These are phyloP conservation scores for Eutypa lata DNA, from an alignment of 2,329 filamentous ascomycete species.

Conservation along the genomic window DNA sequence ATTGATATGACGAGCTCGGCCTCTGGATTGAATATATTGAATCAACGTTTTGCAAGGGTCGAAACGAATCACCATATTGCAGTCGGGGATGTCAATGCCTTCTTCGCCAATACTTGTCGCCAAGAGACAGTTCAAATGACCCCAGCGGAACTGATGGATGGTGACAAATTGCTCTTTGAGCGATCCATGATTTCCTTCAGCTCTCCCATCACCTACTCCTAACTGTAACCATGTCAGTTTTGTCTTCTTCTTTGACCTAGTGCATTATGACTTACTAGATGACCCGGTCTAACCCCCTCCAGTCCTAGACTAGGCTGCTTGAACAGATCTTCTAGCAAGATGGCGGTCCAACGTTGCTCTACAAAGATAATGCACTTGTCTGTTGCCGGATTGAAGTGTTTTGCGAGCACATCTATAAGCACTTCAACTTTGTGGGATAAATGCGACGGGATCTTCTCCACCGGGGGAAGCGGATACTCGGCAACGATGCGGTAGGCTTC, in stretches of 20 bases:
- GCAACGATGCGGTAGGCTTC: conserved; percentile 56
- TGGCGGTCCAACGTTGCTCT: conserved; percentile 72
- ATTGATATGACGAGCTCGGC: conserved; percentile 72
- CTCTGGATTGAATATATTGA: conserved; percentile 90
- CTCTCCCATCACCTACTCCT: conserved; percentile 41
- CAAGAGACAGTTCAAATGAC: conserved; percentile 61
- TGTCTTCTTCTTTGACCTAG: conserved; percentile 1
- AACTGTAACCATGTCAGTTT: conserved; percentile 23
- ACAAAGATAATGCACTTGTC: conserved; percentile 87
- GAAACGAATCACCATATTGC: conserved; percentile 69
- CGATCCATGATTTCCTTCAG: conserved; percentile 60
- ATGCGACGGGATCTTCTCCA: conserved; percentile 27
- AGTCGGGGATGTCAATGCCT: conserved; percentile 65
- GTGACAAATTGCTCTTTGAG: conserved; percentile 72
- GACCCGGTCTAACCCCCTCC: conserved; percentile 51
- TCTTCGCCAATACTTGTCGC: conserved; percentile 67
- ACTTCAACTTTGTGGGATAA: conserved; percentile 72
- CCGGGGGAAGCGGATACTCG: conserved; percentile 42
- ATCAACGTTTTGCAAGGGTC: conserved; percentile 89
- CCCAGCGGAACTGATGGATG: conserved; percentile 61
- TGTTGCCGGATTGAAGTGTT: conserved; percentile 58
- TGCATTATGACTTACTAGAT: conserved; percentile 44
- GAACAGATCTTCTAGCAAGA: conserved; percentile 68
- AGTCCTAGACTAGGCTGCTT: conserved; percentile 51
- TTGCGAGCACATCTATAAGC: conserved; percentile 57